Evolutionary conservation across 2,329 filamentous ascomycete species (phyloP), one percentile per base, ranked within the genome.

Genomic region (Aspergillus ibericus): DNA sequence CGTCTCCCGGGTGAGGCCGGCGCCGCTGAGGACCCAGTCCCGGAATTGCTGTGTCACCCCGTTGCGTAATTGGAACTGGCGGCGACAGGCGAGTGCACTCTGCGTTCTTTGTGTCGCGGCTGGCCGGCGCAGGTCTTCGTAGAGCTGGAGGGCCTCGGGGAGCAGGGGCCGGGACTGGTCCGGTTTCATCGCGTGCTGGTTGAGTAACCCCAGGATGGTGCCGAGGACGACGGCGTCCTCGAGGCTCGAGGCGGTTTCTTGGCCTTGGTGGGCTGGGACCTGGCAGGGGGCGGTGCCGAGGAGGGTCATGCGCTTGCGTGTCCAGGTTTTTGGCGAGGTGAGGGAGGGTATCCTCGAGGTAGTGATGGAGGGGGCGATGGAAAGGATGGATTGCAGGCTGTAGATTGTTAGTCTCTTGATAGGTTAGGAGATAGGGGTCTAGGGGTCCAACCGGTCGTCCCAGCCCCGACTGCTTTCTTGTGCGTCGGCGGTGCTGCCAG

Each of bases 371-470:
- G 22, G 8, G 8, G 22, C 20, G 20, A 40, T 12, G 10, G 34
- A 22, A 15, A 56, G 51, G 12, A 53, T 44, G 35, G 51, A 44
- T 16, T 34, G 51, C 15, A 53, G 51, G 25, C 51, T 53, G n/a
- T 16, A 6, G 1, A 25, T n/a, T 1, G 3, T 29, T 38, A 1
- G n/a, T 44, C 5, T 36, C 2, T 27, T 38, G 13, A 12, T 13
- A 18, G 9, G 18, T 6, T 13, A 22, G 3, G 8, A 16, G 2
- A 15, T 29, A 15, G n/a, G n/a, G n/a, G n/a, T n/a, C n/a, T n/a
- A 15, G 36, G 7, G 18, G 6, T 40, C 29, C 12, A 44, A 53
- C 36, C 51, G 51, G n/a, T 3, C 16, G 12, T 53, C 51, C 51
- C 51, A 53, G 36, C 36, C 36, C n/a, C 16, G 36, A 42, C 44